Evolutionary conservation across 768 basidiomycete species (phyloP), one percentile per base, ranked within the genome.

Genomic region (Termitomyces sp.): DNA sequence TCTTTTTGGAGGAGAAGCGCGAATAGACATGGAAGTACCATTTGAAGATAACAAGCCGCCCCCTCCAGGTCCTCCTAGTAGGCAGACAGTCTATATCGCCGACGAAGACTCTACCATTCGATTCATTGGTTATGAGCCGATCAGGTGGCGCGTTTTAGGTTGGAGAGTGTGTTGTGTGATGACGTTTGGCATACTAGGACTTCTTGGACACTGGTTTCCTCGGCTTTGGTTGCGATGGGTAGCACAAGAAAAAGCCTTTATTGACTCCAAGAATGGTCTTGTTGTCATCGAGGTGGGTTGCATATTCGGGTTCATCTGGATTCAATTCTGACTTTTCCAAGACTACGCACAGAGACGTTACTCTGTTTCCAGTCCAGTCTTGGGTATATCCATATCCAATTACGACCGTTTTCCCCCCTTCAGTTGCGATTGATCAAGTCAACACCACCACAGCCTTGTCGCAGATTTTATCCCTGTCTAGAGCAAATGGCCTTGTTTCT

Each of bases 181-280:
- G 8, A 83, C 85, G 2, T 72, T 87, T 11, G 96, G 97, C 5
- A 69, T 83, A 5, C 74, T 98, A 21, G 87, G 81, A 11, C 78
- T 99, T 17, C 71, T 95, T 9, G 95, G 95, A 4, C 86, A 94
- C 65, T 99, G 97, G 97, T 86, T 97, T 62, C 97, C 97, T 55
- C 82, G 80, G 5, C 62, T 95, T 27, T 98, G 97, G 97, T 82
- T 98, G 50, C 83, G 83, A 29, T 95, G 89, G 82, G 89, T 91
- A 21, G 84, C 92, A 2, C 79, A 75, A 44, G 92, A 95, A 70
- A 91, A 83, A 53, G 88, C 89, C 21, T 99, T 98, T 65, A 83
- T 84, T 47, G 74, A 90, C 55, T 76, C 85, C 9, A 70, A 73
- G 35, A 73, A 83, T 62, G 92, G 90, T 4, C 88, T 93, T 63